Evolutionary conservation across 202 grass and related monocot species (phyloP), one percentile per base, ranked within the genome.

Genomic region (Dendrocalamus latiflorus): DNA sequence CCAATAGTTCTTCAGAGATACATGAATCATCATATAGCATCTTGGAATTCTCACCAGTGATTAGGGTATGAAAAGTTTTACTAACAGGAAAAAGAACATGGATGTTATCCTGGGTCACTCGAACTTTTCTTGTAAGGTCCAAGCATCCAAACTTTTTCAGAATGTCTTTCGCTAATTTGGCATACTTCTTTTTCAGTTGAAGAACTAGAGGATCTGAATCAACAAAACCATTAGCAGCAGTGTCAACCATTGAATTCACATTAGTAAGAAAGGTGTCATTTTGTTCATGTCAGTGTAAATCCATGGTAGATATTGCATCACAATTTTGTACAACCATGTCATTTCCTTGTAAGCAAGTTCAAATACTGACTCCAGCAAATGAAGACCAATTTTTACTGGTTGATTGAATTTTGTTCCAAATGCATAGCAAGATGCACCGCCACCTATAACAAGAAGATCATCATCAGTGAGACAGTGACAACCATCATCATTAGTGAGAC

Each of bases 371-470:
- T 95, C 89, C 78, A 95, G 68, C n/a, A 84, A 87, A 83, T 84
- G 85, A 75, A 98, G 70, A 81, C 91, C 75, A 82, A 98, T 84
- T 84, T 85, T 87, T 90, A 90, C 91, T 87, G 95, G 93, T 50
- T 82, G 47, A 84, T 66, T 93, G 48, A 98, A 98, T 75, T 90
- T 94, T 57, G 95, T 91, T 66, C 95, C 92, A 87, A 98, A 98
- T 78, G 95, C 95, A 93, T 98, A 98, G 74, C 95, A 98, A 67
- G 95, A 90, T 72, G 91, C 93, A 76, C 95, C 91, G 42, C 95
- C 95, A 72, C 95, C 91, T 68, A 98, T 51, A 77, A 98, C 72
- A 83, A 95, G 57, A 86, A 98, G 92, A 43, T 93, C 77, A 76
- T 95, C 95, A 81, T 76, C n/a, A n/a, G n/a, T n/a, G n/a, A n/a